phyloP scores from a whole-genome alignment of 2,329 filamentous ascomycete species.

The Colletotrichum musicola region DNA sequence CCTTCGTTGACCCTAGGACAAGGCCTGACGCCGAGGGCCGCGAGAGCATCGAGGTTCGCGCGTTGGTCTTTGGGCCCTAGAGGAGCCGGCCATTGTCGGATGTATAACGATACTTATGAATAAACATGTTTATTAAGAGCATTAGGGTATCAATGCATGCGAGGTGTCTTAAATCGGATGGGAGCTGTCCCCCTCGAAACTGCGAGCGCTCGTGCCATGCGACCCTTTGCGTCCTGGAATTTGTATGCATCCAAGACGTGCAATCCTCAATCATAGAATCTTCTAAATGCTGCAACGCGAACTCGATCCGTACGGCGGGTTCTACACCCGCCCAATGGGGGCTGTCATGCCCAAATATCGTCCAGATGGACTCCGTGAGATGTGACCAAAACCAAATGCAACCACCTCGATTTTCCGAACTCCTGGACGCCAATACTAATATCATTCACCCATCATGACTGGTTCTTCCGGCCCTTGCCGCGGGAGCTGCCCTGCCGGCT shows the following conservation, averaged over 20 bases:
- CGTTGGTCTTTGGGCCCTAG: constrained; percentile 81
- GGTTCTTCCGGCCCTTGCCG: constrained; percentile 58
- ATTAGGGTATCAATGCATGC: constrained; percentile 33
- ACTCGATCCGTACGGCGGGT: constrained; percentile 19
- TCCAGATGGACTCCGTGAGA: constrained; percentile 6
- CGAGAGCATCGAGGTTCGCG: constrained; percentile 91
- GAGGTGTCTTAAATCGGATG: neutral
- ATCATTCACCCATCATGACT: constrained; percentile 31
- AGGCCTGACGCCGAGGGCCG: constrained; percentile 76
- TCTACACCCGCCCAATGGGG: constrained; percentile 14
- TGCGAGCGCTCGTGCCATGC: constrained; percentile 15
- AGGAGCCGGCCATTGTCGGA: neutral
- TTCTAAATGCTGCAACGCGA: constrained; percentile 5
- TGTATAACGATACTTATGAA: constrained; percentile 23
- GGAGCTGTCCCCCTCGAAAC: constrained; percentile 10
- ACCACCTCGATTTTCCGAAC: constrained; percentile 24
- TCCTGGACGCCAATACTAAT: constrained; percentile 22
- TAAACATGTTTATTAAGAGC: constrained; percentile 29
- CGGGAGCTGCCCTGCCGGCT: constrained; percentile 67
- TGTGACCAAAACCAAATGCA: neutral
- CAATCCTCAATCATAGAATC: constrained; percentile 17
- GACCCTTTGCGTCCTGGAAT: constrained; percentile 20
- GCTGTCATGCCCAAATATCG: constrained; percentile 7
- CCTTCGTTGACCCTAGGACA: constrained; percentile 82
- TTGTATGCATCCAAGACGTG: constrained; percentile 15